Evolutionary conservation across 495 filamentous ascomycete genomes (phyloP).

Genomic region (Venustampulla echinocandica): DNA sequence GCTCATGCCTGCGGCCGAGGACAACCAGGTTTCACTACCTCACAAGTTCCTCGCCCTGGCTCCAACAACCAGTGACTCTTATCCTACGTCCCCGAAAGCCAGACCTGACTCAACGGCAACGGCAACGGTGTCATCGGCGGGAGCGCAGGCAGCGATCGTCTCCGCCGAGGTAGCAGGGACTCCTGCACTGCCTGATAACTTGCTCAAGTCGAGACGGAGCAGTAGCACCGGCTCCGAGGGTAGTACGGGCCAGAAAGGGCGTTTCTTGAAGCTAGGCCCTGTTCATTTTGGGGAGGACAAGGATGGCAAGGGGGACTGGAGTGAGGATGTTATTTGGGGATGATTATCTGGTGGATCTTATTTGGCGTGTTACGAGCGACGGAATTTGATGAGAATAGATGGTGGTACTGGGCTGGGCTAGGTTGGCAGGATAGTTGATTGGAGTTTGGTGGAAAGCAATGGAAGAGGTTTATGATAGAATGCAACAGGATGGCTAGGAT

Average conservation of each 20-base stretch:
- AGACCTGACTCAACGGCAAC: constrained; percentile 2
- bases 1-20: constrained; percentile 5
- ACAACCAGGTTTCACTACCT: background rate
- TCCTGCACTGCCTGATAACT: background rate
- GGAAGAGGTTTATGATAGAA: no score
- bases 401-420: no score
- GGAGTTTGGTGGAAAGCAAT: no score
- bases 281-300: constrained; percentile 13
- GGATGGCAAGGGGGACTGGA: constrained; percentile 19
- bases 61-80: constrained; percentile 16
- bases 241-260: constrained; percentile 2
- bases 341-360: no score
- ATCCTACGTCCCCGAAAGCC: constrained; percentile 4
- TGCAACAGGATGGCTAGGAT: no score
- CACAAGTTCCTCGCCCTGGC: constrained; percentile 20
- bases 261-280: constrained; percentile 19
- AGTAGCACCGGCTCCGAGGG: constrained; percentile 11
- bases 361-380: no score
- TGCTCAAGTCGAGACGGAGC: constrained; percentile 10
- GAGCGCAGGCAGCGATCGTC: background rate
- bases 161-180: background rate
- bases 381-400: no score
- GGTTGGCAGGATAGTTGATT: no score
- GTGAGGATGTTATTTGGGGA: constrained; percentile 17
- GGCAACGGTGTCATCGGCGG: background rate